Conservation (phyloP, 2,329 filamentous ascomycete species). For the Elsinoe australis region DNA sequence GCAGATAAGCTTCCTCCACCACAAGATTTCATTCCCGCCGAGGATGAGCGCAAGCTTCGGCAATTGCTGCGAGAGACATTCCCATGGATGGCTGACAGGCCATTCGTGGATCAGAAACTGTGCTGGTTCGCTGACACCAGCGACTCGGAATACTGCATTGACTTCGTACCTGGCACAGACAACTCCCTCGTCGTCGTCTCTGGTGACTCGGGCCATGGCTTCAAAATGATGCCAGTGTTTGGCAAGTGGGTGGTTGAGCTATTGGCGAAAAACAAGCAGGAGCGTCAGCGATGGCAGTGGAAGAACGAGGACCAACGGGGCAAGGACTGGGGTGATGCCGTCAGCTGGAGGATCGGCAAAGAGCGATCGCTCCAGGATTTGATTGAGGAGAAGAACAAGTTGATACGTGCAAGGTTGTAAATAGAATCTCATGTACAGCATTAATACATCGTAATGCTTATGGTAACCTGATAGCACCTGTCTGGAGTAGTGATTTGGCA, state of each 20-base stretch:
- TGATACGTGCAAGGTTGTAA: conserved; percentile 23
- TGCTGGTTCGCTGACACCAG: conserved; percentile 58
- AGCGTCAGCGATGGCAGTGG: conserved; percentile 46
- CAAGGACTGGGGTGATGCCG: conserved; percentile 38
- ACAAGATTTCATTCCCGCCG: conserved; percentile 44
- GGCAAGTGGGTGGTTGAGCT: conserved; percentile 48
- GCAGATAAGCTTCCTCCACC: conserved; percentile 36
- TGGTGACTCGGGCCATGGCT: conserved; percentile 55
- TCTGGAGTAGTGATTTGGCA: too few species aligned
- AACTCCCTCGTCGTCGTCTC: conserved; percentile 45
- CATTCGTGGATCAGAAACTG: conserved; percentile 50
- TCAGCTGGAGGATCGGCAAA: conserved; percentile 43
- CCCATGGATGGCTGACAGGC: conserved; percentile 46
- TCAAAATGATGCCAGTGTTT: conserved; percentile 56
- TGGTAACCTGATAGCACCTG: too few species aligned
- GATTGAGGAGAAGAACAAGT: conserved; percentile 22
- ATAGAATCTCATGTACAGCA: too few species aligned
- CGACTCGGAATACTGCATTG: conserved; percentile 54
- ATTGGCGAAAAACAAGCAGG: conserved; percentile 40
- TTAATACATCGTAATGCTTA: too few species aligned
- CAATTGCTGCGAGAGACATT: conserved; percentile 46
- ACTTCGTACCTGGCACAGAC: conserved; percentile 47
- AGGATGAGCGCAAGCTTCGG: conserved; percentile 48
- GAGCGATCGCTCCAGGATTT: conserved; percentile 24
- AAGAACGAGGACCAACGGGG: conserved; percentile 33